Conservation (phyloP, 768 basidiomycete species). For the Podaxis sp. region DNA sequence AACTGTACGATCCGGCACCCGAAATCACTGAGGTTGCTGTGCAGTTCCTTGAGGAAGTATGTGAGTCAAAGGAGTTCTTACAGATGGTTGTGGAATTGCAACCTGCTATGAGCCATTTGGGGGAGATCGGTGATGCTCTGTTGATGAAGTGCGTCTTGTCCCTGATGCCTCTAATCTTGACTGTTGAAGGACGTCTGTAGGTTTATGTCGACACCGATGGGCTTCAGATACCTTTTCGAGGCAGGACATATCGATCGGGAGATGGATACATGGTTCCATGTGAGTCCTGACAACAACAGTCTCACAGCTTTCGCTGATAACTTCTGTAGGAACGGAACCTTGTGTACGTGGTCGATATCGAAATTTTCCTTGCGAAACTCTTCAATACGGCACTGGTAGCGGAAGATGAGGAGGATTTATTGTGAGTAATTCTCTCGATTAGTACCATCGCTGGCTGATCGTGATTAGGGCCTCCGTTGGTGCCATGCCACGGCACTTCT, state of each 20-base stretch:
- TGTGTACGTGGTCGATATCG: constrained; percentile 90
- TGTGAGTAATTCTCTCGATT: constrained; percentile 35
- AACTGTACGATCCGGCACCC: constrained; percentile 89
- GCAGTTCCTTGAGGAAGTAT: constrained; percentile 85
- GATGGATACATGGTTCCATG: constrained; percentile 96
- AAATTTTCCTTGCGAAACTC: constrained; percentile 84
- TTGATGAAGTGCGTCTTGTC: constrained; percentile 69
- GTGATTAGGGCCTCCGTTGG: constrained; percentile 70
- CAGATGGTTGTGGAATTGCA: constrained; percentile 93
- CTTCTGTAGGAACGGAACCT: constrained; percentile 81
- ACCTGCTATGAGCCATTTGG: constrained; percentile 93
- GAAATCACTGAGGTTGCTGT: constrained; percentile 93
- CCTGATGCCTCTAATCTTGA: background rate
- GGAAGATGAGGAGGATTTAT: constrained; percentile 66
- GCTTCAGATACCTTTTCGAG: constrained; percentile 90
- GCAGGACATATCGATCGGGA: constrained; percentile 92
- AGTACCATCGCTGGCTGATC: constrained; percentile 5
- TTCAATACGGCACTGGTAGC: constrained; percentile 57
- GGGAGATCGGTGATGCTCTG: constrained; percentile 86
- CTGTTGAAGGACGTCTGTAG: constrained; percentile 37
- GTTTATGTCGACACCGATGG: constrained; percentile 92
- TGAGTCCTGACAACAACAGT: constrained; percentile 34
- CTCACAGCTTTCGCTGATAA: background rate
- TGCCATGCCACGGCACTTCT: constrained; percentile 92
- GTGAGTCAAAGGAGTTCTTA: constrained; percentile 79